Base-by-base conservation (phyloP, 257 asterid species). In the Nicotiana tabacum region DNA sequence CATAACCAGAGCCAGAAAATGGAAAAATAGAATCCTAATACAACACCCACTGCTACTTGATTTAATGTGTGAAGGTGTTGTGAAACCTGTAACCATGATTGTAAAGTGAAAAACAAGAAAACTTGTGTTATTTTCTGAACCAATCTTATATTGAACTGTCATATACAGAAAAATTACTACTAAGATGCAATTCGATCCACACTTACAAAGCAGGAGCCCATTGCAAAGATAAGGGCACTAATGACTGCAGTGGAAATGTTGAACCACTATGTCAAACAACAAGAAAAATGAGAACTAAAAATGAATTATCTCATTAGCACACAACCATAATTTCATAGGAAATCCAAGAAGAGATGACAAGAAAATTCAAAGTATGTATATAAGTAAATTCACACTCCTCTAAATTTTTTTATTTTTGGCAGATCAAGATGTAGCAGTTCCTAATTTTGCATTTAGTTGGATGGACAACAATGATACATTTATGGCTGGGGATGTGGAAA, bases 381-480 rank as follows among this genome's bases (percentile, higher is more conserved):
- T 24, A 18, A 32, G 15, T 66, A 6, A 15, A 32, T 67, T 16
- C 30, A 33, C 37, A 33, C 37, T 72, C 1, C 16, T 13, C 35
- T 5, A 29, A 48, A 0, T 3, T 3, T 33, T 33, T 3, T 67
- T 24, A 39, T 27, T 79, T 68, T 77, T 68, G 77, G 85, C 89
- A 90, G 97, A 92, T 30, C 32, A 30, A 39, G 67, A 55, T 64
- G 24, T 48, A 30, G 18, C 8, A 3, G 37, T 87, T 85, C 95
- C 97, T 10, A 88, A 78, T 48, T 96, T 96, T 30, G 92, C 92
- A 2, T 96, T 96, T 92, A 84, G 96, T 93, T 96, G 98, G 99
- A 62, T 77, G 81, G 81, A 90, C 21, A 84, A 91, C 46, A 77
- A 84, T n/a, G 92, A 80, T 13, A 90, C 87, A 1, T 94, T 92